Conservation (phyloP, 1,139 yeast species). For the Hyphopichia buzzinii region DNA sequence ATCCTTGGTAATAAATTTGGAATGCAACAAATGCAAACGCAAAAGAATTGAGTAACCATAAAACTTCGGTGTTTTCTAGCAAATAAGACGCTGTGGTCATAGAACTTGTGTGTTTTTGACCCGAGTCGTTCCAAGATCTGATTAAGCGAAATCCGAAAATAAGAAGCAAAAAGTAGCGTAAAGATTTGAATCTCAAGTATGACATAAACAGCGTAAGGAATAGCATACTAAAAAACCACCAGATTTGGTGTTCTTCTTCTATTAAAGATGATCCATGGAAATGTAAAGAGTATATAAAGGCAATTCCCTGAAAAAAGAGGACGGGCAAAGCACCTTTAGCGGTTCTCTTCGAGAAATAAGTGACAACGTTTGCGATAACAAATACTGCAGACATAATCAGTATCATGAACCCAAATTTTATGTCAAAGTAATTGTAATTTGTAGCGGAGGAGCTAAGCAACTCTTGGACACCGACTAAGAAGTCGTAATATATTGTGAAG, state of each 20-base stretch:
- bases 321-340: conserved; percentile 14
- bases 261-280: conserved; percentile 88
- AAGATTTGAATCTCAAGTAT: conserved; percentile 9
- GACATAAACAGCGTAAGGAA: conserved; percentile 14
- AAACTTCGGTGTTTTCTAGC: conserved; percentile 26
- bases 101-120: conserved; percentile 66
- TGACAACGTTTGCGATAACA: conserved; percentile 15
- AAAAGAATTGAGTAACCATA: conserved; percentile 50
- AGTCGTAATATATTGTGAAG: conserved; percentile 29
- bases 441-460: conserved; percentile 67
- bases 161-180: conserved; percentile 23
- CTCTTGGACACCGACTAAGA: conserved; percentile 52
- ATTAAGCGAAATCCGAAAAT: conserved; percentile 53
- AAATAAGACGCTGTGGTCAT: conserved; percentile 48
- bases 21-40: conserved; percentile 34
- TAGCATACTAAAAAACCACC: conserved; percentile 77
- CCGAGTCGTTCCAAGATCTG: conserved; percentile 89
- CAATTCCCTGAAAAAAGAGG: conserved; percentile 25
- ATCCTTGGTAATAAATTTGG: conserved; percentile 29
- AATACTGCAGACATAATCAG: conserved; percentile 28
- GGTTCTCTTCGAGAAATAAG: conserved; percentile 14
- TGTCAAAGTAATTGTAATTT: conserved; percentile 58
- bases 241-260: conserved; percentile 95
- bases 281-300: conserved; percentile 50
- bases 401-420: conserved; percentile 46